These are phyloP conservation scores for Sparassis latifolia DNA, from an alignment of 1,284 basidiomycete genomes.

Conservation along the genomic window DNA sequence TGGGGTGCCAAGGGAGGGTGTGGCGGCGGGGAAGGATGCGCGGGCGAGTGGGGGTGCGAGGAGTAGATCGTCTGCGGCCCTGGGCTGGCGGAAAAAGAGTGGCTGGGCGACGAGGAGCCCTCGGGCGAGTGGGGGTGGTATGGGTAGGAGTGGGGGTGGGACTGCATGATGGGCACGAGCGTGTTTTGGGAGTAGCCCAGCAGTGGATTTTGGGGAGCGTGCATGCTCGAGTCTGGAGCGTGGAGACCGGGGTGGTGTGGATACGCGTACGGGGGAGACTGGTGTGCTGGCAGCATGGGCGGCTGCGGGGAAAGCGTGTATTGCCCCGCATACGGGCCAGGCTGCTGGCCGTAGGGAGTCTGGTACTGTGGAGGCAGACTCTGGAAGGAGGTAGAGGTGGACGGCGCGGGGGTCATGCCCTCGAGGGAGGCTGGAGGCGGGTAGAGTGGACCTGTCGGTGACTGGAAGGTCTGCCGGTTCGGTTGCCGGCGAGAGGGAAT, in stretches of 20 bases:
- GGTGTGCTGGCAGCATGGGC: conserved; percentile 26
- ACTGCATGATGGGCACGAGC: conserved; percentile 23
- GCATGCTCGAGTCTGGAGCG: conserved; percentile 25
- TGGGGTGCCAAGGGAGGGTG: conserved; percentile 21
- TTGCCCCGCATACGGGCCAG: conserved; percentile 33
- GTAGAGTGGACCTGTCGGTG: conserved; percentile 11
- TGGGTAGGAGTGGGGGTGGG: conserved; percentile 19
- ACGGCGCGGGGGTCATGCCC: conserved; percentile 6
- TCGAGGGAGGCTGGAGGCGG: conserved; percentile 12
- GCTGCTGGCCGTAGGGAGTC: conserved; percentile 27
- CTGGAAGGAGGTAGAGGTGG: conserved; percentile 13
- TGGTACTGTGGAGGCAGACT: conserved; percentile 17
- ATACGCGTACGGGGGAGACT: conserved; percentile 33
- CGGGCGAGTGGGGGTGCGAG: conserved; percentile 13
- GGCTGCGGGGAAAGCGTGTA: conserved; percentile 41
- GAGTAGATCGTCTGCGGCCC: conserved; percentile 16
- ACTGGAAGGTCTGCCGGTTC: conserved; percentile 15
- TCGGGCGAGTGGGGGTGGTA: conserved; percentile 29
- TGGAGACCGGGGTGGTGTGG: conserved; percentile 27
- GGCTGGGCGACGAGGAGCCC: conserved; percentile 21
- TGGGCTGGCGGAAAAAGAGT: conserved; percentile 19
- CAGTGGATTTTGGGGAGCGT: conserved; percentile 22
- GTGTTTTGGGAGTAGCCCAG: conserved; percentile 22
- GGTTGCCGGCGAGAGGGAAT: conserved; percentile 17
- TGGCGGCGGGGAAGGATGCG: conserved; percentile 27